Conservation (phyloP, 805 yeast genomes). For the Candida dajiaensis region DNA sequence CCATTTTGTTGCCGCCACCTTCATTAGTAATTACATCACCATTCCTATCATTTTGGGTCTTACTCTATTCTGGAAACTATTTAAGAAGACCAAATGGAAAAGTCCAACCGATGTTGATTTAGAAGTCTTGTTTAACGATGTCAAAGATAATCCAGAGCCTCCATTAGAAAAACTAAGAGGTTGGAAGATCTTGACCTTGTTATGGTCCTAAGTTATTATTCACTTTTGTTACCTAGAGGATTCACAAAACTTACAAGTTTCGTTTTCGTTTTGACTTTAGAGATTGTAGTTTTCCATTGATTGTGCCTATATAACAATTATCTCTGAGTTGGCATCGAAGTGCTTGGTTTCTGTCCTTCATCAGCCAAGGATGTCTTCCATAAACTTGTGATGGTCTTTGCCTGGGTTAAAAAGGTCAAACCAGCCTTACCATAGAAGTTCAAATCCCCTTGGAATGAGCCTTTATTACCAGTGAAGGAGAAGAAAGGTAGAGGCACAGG, state of each 20-base stretch:
- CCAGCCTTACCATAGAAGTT: conserved; percentile 80
- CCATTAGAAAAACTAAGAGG: conserved; percentile 13
- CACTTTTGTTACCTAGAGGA: not conserved
- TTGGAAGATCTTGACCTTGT: conserved; percentile 14
- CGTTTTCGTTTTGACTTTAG: not conserved
- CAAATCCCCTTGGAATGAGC: conserved; percentile 71
- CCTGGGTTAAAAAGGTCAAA: conserved; percentile 62
- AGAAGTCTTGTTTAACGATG: conserved; percentile 26
- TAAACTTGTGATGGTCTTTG: conserved; percentile 65
- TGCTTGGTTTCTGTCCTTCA: conserved; percentile 43
- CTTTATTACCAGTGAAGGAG: conserved; percentile 72
- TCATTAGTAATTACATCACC: conserved; percentile 16
- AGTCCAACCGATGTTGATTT: conserved; percentile 38
- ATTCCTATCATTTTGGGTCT: conserved; percentile 27
- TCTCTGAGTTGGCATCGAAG: conserved; percentile 61
- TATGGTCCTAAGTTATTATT: conserved; percentile 11
- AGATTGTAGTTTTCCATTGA: not conserved
- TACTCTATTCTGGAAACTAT: conserved; percentile 29
- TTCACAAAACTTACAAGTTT: too few relatives aligned
- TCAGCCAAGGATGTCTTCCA: conserved; percentile 55
- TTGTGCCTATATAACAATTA: too few relatives aligned
- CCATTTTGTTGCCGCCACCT: conserved; percentile 16
- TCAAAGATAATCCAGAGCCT: conserved; percentile 27
- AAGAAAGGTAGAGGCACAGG: conserved; percentile 82
- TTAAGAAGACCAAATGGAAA: conserved; percentile 28